Base-by-base conservation (phyloP, 2,329 filamentous ascomycete genomes). In the Colletotrichum theobromicola region DNA sequence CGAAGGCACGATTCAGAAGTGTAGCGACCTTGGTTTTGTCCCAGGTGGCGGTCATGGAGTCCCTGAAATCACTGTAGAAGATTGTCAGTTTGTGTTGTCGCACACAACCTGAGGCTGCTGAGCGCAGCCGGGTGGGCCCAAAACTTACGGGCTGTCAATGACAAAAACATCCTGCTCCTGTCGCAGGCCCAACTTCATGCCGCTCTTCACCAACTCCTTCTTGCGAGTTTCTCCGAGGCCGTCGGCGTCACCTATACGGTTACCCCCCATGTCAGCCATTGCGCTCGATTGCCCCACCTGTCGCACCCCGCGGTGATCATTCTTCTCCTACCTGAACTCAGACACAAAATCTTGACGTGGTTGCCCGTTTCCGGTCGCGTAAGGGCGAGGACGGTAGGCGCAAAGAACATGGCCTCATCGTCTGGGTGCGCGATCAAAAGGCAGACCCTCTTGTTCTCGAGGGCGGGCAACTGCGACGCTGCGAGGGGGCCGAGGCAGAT, bases 341-440 rank as follows among this genome's bases (percentile, higher is more conserved):
- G 87, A 85, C 97, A 99, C 70, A 98, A 86, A 76, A 99, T 98
- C 85, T 97, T 97, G 81, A 99, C 90, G 82, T 97, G 95, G 85
- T 99, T 98, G 5, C 94, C 94, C 24, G 93, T 88, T 74, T 93
- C 91, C 5, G 95, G 95, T 16, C 90, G 88, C 21, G 95, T 96
- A 72, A 99, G 90, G n/a, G 94, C 92, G 79, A 97, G 89, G 16
- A 98, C 88, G 1, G 95, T 94, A 0, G 97, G 97, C 76, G 95
- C 92, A 85, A 99, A 99, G 89, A 99, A 99, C 97, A 99, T 99
- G 83, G 96, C 97, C 87, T 99, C 97, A 81, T 99, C 97, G 85
- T 99, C 97, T 0, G 97, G 97, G 85, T 99, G 97, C 26, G 97
- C 97, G 80, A 99, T 98, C 70, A 99, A 88, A 68, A 99, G 90